A percentile compares a stretch with the other conserved stretches of the same genome.
Evolutionary conservation across 129 eudicot genomes (phyloP).

Genomic region (Lactuca sativa): DNA sequence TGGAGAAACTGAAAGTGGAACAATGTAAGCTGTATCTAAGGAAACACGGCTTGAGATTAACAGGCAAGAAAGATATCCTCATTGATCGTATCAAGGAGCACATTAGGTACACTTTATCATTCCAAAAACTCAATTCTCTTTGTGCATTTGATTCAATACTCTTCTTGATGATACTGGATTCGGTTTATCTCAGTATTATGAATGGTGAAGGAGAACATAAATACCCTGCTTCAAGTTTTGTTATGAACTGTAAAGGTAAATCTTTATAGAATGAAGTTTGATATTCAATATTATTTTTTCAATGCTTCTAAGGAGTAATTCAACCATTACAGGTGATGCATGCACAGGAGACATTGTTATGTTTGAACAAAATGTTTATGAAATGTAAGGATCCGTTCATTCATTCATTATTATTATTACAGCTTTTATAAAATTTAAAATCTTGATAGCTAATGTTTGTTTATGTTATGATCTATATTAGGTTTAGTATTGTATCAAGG

Average conservation of each 20-base stretch:
- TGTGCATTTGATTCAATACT: background rate
- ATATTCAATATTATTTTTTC: background rate
- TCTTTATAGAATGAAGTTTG: background rate
- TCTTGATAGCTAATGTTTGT: conserved; percentile 9
- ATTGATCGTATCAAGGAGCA: conserved; percentile 81
- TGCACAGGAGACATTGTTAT: conserved; percentile 86
- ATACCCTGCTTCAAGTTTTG: conserved; percentile 77
- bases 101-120: conserved; percentile 37
- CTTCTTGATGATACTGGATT: background rate
- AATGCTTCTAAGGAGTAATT: background rate
- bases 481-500: conserved; percentile 82
- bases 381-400: conserved; percentile 51
- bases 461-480: no score
- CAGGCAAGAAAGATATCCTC: conserved; percentile 69
- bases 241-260: conserved; percentile 79
- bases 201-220: conserved; percentile 72
- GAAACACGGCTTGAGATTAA: conserved; percentile 73
- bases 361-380: conserved; percentile 95
- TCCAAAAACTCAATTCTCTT: background rate
- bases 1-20: conserved; percentile 79
- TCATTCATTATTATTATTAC: background rate
- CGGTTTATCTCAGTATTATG: conserved; percentile 44
- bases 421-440: background rate
- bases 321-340: conserved; percentile 74
- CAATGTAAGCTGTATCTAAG: conserved; percentile 84